Conservation (phyloP, 1,284 basidiomycete species). For the Tylopilus orsonianus region DNA sequence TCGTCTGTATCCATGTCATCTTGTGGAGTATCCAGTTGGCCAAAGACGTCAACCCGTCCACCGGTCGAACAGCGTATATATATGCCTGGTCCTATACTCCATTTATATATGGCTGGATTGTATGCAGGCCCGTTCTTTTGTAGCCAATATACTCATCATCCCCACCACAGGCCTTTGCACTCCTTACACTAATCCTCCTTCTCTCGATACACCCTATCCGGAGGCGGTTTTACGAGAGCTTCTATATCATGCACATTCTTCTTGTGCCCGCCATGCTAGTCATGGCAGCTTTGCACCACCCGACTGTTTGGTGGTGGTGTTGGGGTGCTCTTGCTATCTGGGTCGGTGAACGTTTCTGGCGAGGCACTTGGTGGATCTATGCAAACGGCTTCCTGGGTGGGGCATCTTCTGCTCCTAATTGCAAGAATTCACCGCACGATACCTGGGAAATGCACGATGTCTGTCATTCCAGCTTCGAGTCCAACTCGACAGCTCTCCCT, state of each 20-base stretch:
- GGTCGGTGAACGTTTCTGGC: slow-evolving; percentile 63
- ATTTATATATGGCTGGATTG: slow-evolving; percentile 75
- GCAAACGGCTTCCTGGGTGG: slow-evolving; percentile 54
- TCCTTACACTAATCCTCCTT: slow-evolving; percentile 67
- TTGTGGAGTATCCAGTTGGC: slow-evolving; percentile 78
- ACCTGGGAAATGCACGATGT: slow-evolving; percentile 28
- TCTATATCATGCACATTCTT: slow-evolving; percentile 73
- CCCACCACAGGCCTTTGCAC: slow-evolving; percentile 58
- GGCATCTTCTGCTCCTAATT: not conserved
- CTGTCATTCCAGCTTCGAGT: slow-evolving; percentile 7
- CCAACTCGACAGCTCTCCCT: not conserved
- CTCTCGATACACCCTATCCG: slow-evolving; percentile 67
- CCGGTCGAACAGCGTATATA: slow-evolving; percentile 56
- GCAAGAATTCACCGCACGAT: slow-evolving; percentile 6
- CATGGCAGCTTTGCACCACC: slow-evolving; percentile 68
- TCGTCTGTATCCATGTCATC: slow-evolving; percentile 67
- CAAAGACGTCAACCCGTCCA: slow-evolving; percentile 48
- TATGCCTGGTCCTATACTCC: slow-evolving; percentile 67
- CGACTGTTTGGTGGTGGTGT: slow-evolving; percentile 69
- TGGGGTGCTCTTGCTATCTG: slow-evolving; percentile 66
- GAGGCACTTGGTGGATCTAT: slow-evolving; percentile 60
- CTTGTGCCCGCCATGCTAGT: slow-evolving; percentile 64
- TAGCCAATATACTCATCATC: slow-evolving; percentile 18
- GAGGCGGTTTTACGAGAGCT: slow-evolving; percentile 70
- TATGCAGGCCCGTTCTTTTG: slow-evolving; percentile 38